phyloP scores from a whole-genome alignment of 306 rosid species.

The Pyrus betulifolia region DNA sequence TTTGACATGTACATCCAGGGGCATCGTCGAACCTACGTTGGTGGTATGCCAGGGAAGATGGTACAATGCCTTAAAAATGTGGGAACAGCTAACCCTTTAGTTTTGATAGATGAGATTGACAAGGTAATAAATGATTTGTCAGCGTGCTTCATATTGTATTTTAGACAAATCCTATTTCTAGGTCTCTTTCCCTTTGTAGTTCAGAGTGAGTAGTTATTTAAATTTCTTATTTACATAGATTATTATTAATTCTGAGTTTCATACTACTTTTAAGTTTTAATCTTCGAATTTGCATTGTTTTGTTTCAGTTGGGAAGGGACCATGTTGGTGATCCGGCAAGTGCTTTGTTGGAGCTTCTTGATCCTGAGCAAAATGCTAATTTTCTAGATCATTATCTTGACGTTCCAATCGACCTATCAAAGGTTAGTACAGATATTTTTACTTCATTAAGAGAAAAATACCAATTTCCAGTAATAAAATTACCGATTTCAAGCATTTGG shows the following conservation, averaged over 20 bases:
- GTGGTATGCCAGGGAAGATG: slow-evolving; percentile 99
- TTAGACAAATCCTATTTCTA: slow-evolving; percentile 8
- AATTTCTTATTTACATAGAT: background rate
- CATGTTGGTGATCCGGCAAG: slow-evolving; percentile 99
- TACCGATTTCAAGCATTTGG: background rate
- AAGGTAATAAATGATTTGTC: slow-evolving; percentile 46
- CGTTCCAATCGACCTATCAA: slow-evolving; percentile 89
- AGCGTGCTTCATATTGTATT: slow-evolving; percentile 10
- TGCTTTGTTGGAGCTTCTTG: slow-evolving; percentile 98
- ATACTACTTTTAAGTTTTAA: background rate
- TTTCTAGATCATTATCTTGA: slow-evolving; percentile 98
- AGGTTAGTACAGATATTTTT: slow-evolving; percentile 34
- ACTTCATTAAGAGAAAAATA: background rate
- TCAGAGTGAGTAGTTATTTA: background rate
- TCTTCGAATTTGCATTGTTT: background rate
- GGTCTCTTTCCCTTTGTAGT: background rate
- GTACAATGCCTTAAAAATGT: slow-evolving; percentile 97
- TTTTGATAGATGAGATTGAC: slow-evolving; percentile 94
- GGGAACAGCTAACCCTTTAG: slow-evolving; percentile 91
- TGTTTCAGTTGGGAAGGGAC: slow-evolving; percentile 87
- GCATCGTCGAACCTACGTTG: slow-evolving; percentile 95
- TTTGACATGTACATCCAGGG: slow-evolving; percentile 49
- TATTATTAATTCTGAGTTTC: background rate
- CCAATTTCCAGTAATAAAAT: background rate
- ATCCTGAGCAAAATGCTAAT: slow-evolving; percentile 98